Base-by-base conservation (phyloP, 768 basidiomycete species). In the Lactarius pseudohatsudake region DNA sequence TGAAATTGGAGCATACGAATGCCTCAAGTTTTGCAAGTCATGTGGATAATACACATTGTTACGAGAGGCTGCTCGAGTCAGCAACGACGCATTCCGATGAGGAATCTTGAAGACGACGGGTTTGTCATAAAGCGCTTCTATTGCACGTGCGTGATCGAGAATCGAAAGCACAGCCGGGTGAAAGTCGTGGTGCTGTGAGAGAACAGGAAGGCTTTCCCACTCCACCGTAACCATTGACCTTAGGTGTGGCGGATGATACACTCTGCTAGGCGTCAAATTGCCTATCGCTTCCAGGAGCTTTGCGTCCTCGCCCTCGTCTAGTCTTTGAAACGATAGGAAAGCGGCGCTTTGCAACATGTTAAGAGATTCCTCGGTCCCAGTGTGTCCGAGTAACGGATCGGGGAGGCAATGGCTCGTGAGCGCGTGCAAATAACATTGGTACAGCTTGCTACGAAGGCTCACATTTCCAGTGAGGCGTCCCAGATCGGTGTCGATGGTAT, bases 401-500 rank as follows among this genome's bases (percentile, higher is more conserved):
- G 76, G 74, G 10, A 79, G 71, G 50, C 76, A 77, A 53, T 79
- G 76, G n/a, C 79, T 79, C 3, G 78, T 83, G 3, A 81, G 60
- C n/a, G 81, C 79, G 57, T 85, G 84, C n/a, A 85, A 74, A 61
- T 81, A 81, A 4, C 78, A 74, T 53, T 75, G 75, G 62, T 75
- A 81, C 6, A 83, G 72, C 43, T 70, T 71, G 63, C 72, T 76
- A 1, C 65, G 68, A 40, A 79, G 59, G 41, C 70, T 75, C 7
- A 40, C 71, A 5, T 74, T 75, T 3, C 76, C 72, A 3, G 64
- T 62, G 43, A 80, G 69, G 38, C 72, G 70, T 0, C 77, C 75
- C 7, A 80, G 62, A 18, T 74, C 71, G 13, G 66, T 61, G 55
- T 80, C 73, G 4, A 80, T 57, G 1, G 54, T 59, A 57, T 77